Base-by-base conservation (phyloP, 139 green algal species). In the Chlorella sp. region DNA sequence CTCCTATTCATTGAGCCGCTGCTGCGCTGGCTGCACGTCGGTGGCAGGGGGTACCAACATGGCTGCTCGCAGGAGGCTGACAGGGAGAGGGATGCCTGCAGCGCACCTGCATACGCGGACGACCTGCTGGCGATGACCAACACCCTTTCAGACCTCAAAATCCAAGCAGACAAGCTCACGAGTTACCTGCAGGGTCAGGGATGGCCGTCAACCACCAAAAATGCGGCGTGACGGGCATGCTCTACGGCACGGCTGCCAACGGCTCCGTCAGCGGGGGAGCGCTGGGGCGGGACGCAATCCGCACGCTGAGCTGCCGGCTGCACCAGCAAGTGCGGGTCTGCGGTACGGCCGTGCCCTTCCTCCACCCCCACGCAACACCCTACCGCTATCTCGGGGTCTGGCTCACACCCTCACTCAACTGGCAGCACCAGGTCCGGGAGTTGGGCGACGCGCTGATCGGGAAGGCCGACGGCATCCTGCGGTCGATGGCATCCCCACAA, bases 1-100 rank as follows among this genome's bases (percentile, higher is more conserved):
- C 23, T 67, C 9, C 56, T 77, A 0, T 84, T 77, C 67, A 77
- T 84, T 21, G 79, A 84, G 55, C 79, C 71, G 5, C 63, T 79
- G 5, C 58, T 73, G 19, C 61, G 78, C n/a, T 82, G 76, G 76
- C 60, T 82, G 38, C 69, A 82, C 2, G 27, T n/a, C 5, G 67
- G 76, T 5, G 76, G 61, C 4, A 33, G 67, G 25, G 76, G 76
- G 0, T 76, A 76, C 59, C 56, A 41, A 3, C 43, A 41, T 41
- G 59, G 43, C 1, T 73, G 67, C 67, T 5, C 77, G 4, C 8
- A 19, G 21, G 31, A 63, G 21, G 6, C 43, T 9, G 66, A 75
- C 5, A 6, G 25, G 1, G 46, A 40, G 45, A 14, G 23, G 1
- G 42, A 17, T 38, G 66, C 35, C 3, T n/a, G n/a, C n/a, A n/a